Base-by-base conservation (phyloP, 2,329 filamentous ascomycete genomes). In the Pyricularia grisea region DNA sequence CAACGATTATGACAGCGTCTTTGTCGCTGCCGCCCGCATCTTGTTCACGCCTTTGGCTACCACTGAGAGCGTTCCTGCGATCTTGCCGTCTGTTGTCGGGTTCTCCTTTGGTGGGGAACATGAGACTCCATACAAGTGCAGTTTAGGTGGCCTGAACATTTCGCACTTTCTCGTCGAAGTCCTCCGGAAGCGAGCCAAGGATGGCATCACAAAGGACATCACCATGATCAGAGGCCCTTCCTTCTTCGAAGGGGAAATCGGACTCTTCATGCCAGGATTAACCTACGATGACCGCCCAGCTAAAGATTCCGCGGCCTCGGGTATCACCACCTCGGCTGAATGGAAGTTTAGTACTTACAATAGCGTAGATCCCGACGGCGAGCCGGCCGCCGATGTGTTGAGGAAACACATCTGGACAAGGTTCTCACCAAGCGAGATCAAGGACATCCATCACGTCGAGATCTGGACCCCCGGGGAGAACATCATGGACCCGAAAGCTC, bases 401-500 rank as follows among this genome's bases (percentile, higher is more conserved):
- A 63, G 60, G 60, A 27, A 28, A 1, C 14, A 28, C 60, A 20
- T 63, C 25, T 23, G 14, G 60, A 63, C 60, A 10, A 63, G 60
- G 60, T 28, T 30, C 14, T 27, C 60, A 3, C 60, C 60, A 7
- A n/a, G 28, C 14, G 60, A 63, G 60, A 28, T 50, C 12, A 65
- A 23, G 28, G 7, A 10, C 2, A 17, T 58, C 25, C 5, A 14
- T 3, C 2, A 42, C 23, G 50, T 69, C n/a, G 69, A 70, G 14
- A 33, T 70, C 65, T 70, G 67, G 67, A 25, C 28, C 17, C 67
- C 58, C 3, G 69, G 67, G n/a, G 67, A 69, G 61, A 36, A 23
- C 6, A 68, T 68, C 33, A 20, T 67, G 25, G 58, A 63, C 25
- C 23, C 60, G 0, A 20, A 63, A 14, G 2, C 23, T 4, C 12